Base-by-base conservation (phyloP, 192 early-diverging fungal genomes). In the Coemansia sp. region DNA sequence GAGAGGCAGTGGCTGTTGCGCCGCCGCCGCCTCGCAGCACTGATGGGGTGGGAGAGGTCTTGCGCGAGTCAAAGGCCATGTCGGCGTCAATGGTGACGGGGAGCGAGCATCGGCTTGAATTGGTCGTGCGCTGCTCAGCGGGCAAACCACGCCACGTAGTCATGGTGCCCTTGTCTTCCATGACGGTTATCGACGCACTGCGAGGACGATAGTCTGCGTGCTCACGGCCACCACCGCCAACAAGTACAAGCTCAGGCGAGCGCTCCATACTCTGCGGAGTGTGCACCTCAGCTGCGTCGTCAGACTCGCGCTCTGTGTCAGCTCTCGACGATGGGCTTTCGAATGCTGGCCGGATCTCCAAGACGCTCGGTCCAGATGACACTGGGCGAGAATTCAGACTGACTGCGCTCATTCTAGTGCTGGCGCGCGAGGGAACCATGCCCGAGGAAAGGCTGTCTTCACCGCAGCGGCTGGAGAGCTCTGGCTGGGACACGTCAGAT, bases 161-260 rank as follows among this genome's bases (percentile, higher is more conserved):
- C 74, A 74, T 73, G 1, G 80, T 82, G 49, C 68, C 64, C 66
- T 74, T 82, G 63, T 82, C 80, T 52, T 82, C 80, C 55, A 76
- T 72, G 44, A 67, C 64, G 6, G 72, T 60, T 53, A 82, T 70
- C n/a, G 80, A 76, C 37, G 71, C 58, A 63, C 74, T 82, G 43
- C 75, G 74, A 6, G 75, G 67, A 4, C 80, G 74, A 2, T 43
- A 58, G 21, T 68, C 75, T 1, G 23, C 35, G 14, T 35, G 42
- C 23, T 61, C 43, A 11, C 63, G 13, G 0, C 63, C 73, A 16
- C 79, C 79, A 6, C 77, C 77, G 17, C 80, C 80, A 32, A 82
- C 75, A 32, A 82, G 69, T 1, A 73, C 72, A 0, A 75, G 72
- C 68, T 72, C 64, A 16, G 72, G 61, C 2, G 74, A 62, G 1